Percentiles rank a stretch among this genome's conserved stretches.
Evolutionary conservation across 2,329 filamentous ascomycete genomes (phyloP).

Genomic region (Colletotrichum sp.): DNA sequence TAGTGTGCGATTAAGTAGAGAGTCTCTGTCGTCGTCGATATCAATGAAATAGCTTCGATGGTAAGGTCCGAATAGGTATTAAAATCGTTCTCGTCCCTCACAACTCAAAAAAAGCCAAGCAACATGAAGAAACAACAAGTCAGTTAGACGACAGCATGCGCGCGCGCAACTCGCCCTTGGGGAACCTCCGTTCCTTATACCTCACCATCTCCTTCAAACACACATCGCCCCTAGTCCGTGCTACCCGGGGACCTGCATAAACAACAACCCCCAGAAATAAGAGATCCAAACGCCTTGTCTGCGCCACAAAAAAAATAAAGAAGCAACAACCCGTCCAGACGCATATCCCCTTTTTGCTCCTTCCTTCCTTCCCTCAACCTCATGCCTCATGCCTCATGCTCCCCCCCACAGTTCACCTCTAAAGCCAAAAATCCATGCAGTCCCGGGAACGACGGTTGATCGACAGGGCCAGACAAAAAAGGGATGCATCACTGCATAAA

Average conservation of each 20-base stretch:
- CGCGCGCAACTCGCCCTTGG: neutral
- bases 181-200: slow-evolving; percentile 3
- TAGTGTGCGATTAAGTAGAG: neutral
- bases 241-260: neutral
- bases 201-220: neutral
- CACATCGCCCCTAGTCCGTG: neutral
- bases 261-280: neutral
- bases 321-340: neutral
- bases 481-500: slow-evolving; percentile 18
- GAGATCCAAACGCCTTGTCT: neutral
- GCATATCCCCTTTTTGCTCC: neutral
- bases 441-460: neutral
- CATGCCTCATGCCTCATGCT: neutral
- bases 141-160: neutral
- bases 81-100: neutral
- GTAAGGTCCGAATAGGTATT: neutral
- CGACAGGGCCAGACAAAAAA: neutral
- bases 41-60: neutral
- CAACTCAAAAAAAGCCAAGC: neutral
- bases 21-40: neutral
- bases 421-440: neutral
- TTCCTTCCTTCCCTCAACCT: neutral
- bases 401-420: neutral
- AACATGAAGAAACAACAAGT: neutral
- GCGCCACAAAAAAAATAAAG: neutral